Evolutionary conservation across 108 stramenopile species (phyloP).

Genomic region (Mediolabrus comicus): DNA sequence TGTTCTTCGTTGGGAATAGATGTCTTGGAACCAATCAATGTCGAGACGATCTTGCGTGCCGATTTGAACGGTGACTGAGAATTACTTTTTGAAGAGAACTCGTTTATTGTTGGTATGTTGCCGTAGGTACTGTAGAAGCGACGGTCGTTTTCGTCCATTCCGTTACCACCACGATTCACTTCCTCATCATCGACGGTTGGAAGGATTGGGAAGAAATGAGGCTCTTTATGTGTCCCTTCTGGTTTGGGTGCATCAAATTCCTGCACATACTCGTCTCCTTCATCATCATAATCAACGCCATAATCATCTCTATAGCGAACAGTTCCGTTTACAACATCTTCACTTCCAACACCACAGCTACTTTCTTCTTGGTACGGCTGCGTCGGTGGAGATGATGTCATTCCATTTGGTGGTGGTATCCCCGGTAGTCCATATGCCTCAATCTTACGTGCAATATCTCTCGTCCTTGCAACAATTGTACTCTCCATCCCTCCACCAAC

Average conservation of each 20-base stretch:
- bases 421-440: conserved; percentile 37
- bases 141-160: conserved; percentile 6
- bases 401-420: background rate
- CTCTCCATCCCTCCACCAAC: conserved; percentile 3
- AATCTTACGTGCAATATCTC: conserved; percentile 26
- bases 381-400: background rate
- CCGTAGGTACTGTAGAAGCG: background rate
- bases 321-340: background rate
- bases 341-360: background rate
- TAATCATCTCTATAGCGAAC: background rate
- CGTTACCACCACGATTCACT: background rate
- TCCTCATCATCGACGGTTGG: conserved; percentile 19
- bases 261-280: background rate
- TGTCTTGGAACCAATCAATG: conserved; percentile 11
- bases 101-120: background rate
- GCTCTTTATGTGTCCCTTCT: background rate
- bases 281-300: background rate
- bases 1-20: conserved; percentile 19
- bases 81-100: background rate
- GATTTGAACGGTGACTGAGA: background rate
- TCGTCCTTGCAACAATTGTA: conserved; percentile 16
- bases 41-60: conserved; percentile 7
- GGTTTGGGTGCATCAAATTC: background rate
- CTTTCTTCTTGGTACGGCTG: background rate
- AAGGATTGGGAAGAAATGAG: conserved; percentile 31